Evolutionary conservation across 1,284 basidiomycete genomes (phyloP), one percentile per base, ranked within the genome.

Genomic region (Dichomitus squalens): DNA sequence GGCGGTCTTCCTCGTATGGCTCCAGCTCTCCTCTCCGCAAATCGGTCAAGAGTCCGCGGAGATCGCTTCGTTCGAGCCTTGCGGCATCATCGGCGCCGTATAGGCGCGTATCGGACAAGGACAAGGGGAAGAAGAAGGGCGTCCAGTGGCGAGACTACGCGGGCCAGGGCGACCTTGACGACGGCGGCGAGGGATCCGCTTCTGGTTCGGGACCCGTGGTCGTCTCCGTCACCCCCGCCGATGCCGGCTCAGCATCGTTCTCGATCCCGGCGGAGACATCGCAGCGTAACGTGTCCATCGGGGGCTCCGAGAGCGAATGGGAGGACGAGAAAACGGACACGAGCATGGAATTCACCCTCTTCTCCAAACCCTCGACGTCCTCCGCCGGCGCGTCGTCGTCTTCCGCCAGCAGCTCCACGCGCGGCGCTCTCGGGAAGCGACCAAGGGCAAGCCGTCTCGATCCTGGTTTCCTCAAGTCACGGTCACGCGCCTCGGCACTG

Each of bases 101-200:
- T 66, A 78, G 85, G 47, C 79, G 83, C 53, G 77, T 78, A 16
- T 83, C 85, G 0, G 85, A 87, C 59, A 86, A 83, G 65, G 81
- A 82, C 60, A 82, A 80, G 55, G 73, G 73, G 44, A 76, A 87
- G 73, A 84, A 83, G 70, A 96, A 96, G 73, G 88, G 84, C 53
- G 91, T 96, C 16, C 88, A 95, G 66, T 96, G 94, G 94, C 84
- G 81, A 53, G 94, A 96, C 66, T 90, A 95, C 70, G 92, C 83
- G 5, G 94, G 94, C 6, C 88, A 90, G 68, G 94, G 93, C 8
- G 79, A 84, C 47, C 74, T 96, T 46, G 90, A 92, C 64, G 92
- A 94, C 66, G 81, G 81, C 25, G 84, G 85, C 25, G 53, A 56
- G 46, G 61, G 58, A 25, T 53, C 69, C 41, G 62, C 68, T 27